Percentiles rank a stretch among this genome's conserved stretches.
Evolutionary conservation across 2,329 filamentous ascomycete genomes (phyloP).

Genomic region (Penicillium sp.): DNA sequence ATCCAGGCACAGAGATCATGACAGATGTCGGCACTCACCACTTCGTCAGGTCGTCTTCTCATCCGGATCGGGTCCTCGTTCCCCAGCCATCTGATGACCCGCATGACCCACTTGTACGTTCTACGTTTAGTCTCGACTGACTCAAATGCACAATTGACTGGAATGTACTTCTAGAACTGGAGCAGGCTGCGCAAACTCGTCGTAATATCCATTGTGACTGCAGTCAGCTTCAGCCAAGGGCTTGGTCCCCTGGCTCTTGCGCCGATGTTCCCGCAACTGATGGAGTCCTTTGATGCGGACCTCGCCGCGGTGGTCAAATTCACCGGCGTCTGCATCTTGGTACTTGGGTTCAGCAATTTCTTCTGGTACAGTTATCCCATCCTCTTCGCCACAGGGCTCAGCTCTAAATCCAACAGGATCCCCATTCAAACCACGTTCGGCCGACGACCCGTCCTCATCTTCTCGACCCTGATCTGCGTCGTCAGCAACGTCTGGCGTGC

Average conservation of each 20-base stretch:
- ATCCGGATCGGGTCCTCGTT: conserved; percentile 52
- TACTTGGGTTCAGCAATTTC: conserved; percentile 65
- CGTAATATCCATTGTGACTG: conserved; percentile 52
- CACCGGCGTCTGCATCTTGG: conserved; percentile 61
- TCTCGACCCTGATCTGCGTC: conserved; percentile 58
- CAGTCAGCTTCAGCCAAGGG: conserved; percentile 58
- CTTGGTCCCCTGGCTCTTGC: conserved; percentile 61
- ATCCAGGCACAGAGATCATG: conserved; percentile 66
- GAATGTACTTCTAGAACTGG: conserved; percentile 49
- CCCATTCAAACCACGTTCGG: conserved; percentile 61
- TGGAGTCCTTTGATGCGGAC: conserved; percentile 59
- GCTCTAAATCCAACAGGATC: conserved; percentile 48
- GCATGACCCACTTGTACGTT: conserved; percentile 50
- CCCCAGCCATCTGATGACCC: conserved; percentile 56
- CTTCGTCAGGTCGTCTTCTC: conserved; percentile 61
- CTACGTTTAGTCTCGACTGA: too few relatives aligned
- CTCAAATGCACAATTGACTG: not conserved
- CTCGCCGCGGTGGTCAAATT: conserved; percentile 61
- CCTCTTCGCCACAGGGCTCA: conserved; percentile 15
- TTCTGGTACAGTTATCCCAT: conserved; percentile 51
- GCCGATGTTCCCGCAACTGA: conserved; percentile 65
- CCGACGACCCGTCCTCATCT: conserved; percentile 58
- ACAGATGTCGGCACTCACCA: conserved; percentile 65
- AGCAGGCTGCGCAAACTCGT: conserved; percentile 53
- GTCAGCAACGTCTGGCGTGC: conserved; percentile 64